Conservation (phyloP, 1,284 basidiomycete genomes). For the Rhodotorula sp. region DNA sequence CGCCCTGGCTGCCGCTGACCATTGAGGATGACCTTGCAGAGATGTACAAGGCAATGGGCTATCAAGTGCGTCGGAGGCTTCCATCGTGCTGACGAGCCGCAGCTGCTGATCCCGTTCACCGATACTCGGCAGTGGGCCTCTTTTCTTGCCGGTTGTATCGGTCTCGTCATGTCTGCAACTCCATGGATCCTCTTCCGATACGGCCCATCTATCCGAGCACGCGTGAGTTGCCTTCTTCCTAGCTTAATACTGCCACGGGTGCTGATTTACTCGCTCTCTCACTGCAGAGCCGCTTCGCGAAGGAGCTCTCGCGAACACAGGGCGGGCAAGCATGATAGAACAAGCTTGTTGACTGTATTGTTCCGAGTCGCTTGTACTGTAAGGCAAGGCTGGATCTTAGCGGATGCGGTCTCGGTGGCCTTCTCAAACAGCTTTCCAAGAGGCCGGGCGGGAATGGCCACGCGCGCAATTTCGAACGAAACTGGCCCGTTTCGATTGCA, state of each 20-base stretch:
- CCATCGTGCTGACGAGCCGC: neutral
- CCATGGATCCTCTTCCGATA: conserved; percentile 26
- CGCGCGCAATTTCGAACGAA: too few relatives aligned
- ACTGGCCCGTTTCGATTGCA: too few relatives aligned
- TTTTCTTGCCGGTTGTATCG: conserved; percentile 32
- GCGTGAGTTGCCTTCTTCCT: conserved; percentile 10
- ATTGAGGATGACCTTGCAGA: neutral
- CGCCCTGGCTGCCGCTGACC: too few relatives aligned
- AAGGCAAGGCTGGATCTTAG: too few relatives aligned
- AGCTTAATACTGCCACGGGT: too few relatives aligned
- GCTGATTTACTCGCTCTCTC: neutral
- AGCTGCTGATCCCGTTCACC: neutral
- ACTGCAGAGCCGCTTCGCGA: conserved; percentile 33
- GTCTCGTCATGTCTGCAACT: conserved; percentile 11
- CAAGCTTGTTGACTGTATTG: neutral
- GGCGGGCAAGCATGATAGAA: neutral
- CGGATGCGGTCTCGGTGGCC: too few relatives aligned
- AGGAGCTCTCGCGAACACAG: conserved; percentile 17
- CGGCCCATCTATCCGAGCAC: conserved; percentile 30
- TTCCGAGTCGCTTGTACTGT: too few relatives aligned
- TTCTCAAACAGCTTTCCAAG: too few relatives aligned
- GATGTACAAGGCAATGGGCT: conserved; percentile 31
- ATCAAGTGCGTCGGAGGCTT: conserved; percentile 12
- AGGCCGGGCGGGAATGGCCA: too few relatives aligned
- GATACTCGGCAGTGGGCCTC: conserved; percentile 15